Evolutionary conservation across 208 protist species (phyloP), one percentile per base, ranked within the genome.

Genomic region (Trypanosoma lewisi): DNA sequence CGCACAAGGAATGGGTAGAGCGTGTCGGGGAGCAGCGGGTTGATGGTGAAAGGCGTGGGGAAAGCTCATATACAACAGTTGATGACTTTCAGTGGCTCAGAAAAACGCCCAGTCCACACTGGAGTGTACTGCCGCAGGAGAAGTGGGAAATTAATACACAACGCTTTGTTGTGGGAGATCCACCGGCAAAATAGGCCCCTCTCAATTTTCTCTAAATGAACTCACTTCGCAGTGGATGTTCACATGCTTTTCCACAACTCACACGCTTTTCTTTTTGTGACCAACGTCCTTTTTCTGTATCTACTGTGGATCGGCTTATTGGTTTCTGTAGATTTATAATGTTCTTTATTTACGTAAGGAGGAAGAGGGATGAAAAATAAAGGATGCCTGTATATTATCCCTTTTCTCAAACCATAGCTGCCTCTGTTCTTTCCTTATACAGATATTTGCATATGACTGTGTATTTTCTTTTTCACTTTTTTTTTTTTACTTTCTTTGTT

Each of bases 51-150:
- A n/a, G 51, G 47, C 51, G 58, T 6, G 75, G 73, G 21, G 66
- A 68, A 56, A 44, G 57, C 21, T 45, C 56, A 42, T 92, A 89
- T 63, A 67, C 44, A n/a, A 75, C 51, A 23, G 81, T 96, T 25
- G 80, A 93, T 55, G 89, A 96, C 66, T 96, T 96, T 64, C 87
- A 92, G 64, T 93, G 89, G 87, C 71, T 96, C 34, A 81, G 74
- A 42, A 91, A 91, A 72, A 82, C 72, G 21, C 61, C 62, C 23
- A 93, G 86, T 52, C 89, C 89, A 25, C 79, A 96, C 58, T 96
- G 89, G 87, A 70, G 79, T 27, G 73, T 88, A 1, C 39, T 95
- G 25, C 52, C 51, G n/a, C 63, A 23, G 19, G 60, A 65, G 31
- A 70, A 87, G 55, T 62, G 77, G 67, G 41, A 54, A 21, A 52